Evolutionary conservation across 805 yeast genomes (phyloP), one percentile per base, ranked within the genome.

Genomic region (Cyberlindnera xylosilytica): DNA sequence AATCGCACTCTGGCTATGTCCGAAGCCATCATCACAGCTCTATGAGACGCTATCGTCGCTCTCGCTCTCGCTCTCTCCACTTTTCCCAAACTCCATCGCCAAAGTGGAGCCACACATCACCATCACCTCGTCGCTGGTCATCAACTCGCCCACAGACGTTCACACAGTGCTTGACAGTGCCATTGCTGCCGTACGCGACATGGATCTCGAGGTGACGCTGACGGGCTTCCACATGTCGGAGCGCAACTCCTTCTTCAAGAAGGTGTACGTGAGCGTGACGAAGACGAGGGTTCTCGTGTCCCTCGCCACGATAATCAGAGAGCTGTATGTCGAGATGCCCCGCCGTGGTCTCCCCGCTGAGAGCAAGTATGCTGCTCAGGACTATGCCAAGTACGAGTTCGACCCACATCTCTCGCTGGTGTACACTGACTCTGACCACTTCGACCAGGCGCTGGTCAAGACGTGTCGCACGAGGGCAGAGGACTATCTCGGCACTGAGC

Each of bases 1-100:
- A n/a, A 31, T 80, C 37, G 80, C 93, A 44, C 68, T 86, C 39
- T 86, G 95, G 95, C 78, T 83, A 34, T 79, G 82, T 58, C 95
- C 95, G 2, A 74, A 68, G 41, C 66, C 66, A 16, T 74, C 73
- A 35, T 62, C 81, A 4, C 71, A 72, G 26, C 64, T 81, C 18
- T 61, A 74, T 52, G 86, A 81, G 38, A 76, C 78, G 36, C 60
- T 86, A 18, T 64, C 67, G 12, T 75, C 83, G 16, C 66, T 83
- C 28, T 81, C 82, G 61, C 66, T 73, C n/a, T 80, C 88, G 9
- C 61, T 86, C 27, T 76, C 74, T 33, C 81, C 90, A 1, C 64
- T 84, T n/a, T 83, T 86, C 54, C 83, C 79, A 39, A 79, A 88
- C 24, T 22, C 24, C 24, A 22, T 22, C 7, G 24, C 7, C 1